These are phyloP conservation scores for Colletotrichum higginsianum DNA, from an alignment of 2,329 filamentous ascomycete genomes.

Conservation along the genomic window DNA sequence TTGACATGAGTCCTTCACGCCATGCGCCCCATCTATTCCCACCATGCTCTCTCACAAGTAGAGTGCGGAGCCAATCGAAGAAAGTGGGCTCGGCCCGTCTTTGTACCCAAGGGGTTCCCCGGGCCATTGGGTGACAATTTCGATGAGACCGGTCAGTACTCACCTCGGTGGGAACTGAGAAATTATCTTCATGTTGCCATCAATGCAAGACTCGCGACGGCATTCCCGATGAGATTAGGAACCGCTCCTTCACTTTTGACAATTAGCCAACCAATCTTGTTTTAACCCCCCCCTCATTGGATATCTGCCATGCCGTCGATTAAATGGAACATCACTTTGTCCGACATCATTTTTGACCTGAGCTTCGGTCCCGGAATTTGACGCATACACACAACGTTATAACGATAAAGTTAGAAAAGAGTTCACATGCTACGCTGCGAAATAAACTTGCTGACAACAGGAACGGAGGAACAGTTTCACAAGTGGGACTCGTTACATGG, in stretches of 20 bases:
- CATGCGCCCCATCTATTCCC: conserved; percentile 22
- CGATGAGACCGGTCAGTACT: conserved; percentile 30
- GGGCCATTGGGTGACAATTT: conserved; percentile 34
- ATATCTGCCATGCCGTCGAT: too few species aligned
- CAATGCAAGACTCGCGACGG: conserved; percentile 33
- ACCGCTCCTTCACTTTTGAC: too few species aligned
- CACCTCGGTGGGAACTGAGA: conserved; percentile 34
- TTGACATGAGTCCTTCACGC: conserved; percentile 28
- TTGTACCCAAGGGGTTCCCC: conserved; percentile 17
- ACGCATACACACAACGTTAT: too few species aligned
- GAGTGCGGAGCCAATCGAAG: conserved; percentile 31
- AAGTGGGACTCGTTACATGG: conserved; percentile 9
- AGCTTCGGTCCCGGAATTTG: too few species aligned
- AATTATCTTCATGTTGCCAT: conserved; percentile 40
- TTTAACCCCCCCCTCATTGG: too few species aligned
- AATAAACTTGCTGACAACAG: too few species aligned
- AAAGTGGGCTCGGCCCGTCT: conserved; percentile 36
- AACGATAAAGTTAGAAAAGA: too few species aligned
- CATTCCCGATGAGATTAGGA: conserved; percentile 20
- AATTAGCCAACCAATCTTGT: too few species aligned
- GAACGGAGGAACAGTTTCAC: background rate
- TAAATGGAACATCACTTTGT: too few species aligned
- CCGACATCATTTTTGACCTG: too few species aligned
- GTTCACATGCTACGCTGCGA: too few species aligned
- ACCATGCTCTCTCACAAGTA: conserved; percentile 9